Conservation (phyloP, 768 basidiomycete genomes). For the Tephrocybe sp. region DNA sequence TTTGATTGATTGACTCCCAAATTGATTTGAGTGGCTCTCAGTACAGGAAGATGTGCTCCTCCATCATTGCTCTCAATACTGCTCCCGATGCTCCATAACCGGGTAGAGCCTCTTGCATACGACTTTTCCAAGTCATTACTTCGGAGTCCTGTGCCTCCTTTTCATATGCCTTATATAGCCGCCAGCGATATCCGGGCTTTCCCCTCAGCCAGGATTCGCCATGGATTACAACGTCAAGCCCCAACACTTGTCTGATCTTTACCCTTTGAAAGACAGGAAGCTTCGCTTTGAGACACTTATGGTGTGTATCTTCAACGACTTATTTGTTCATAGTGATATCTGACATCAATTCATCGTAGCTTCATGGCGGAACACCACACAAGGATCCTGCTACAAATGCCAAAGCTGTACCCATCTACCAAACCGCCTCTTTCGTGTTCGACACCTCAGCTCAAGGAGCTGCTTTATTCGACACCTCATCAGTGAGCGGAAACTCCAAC, state of each 20-base stretch:
- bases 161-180: background rate
- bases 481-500: conserved; percentile 10
- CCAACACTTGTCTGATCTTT: conserved; percentile 21
- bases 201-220: background rate
- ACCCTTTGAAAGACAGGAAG: conserved; percentile 19
- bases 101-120: background rate
- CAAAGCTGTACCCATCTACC: conserved; percentile 63
- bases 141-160: background rate
- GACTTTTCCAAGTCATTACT: background rate
- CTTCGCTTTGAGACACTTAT: conserved; percentile 54
- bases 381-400: conserved; percentile 54
- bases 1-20: too few species aligned
- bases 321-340: background rate
- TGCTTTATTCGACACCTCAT: conserved; percentile 9
- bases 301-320: background rate
- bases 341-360: conserved; percentile 31
- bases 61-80: too few species aligned
- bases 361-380: conserved; percentile 56
- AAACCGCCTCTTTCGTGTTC: conserved; percentile 54
- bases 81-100: background rate
- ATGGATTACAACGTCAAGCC: conserved; percentile 15
- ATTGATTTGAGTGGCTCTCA: too few species aligned
- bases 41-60: too few species aligned
- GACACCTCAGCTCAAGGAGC: conserved; percentile 45
- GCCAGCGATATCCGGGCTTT: background rate